Base-by-base conservation (phyloP, 2,329 filamentous ascomycete species). In the Fusarium sp. region DNA sequence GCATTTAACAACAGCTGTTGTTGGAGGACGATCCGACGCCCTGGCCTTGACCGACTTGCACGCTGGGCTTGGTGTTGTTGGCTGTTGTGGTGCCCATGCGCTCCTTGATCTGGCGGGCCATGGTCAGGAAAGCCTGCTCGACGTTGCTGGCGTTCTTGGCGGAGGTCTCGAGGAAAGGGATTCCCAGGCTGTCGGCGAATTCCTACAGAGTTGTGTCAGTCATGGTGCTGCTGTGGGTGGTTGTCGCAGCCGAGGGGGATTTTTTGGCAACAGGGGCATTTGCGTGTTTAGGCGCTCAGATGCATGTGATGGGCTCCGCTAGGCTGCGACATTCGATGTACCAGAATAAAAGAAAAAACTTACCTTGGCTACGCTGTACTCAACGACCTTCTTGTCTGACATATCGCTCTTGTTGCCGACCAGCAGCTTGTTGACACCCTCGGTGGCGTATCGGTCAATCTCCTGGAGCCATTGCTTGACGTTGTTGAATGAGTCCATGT, bases 371-470 rank as follows among this genome's bases (percentile, higher is more conserved):
- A 98, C 96, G 70, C 94, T 97, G 88, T 99, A 99, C 82, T 99
- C 96, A 67, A 99, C 96, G 39, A 98, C 96, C 87, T 98, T 99
- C 92, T 99, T 99, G 85, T 99, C 96, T 63, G 95, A 90, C 94
- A 99, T 98, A 92, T 99, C 96, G 84, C 94, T 97, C 91, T 99
- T 99, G 91, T 99, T 99, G 78, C 96, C 96, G 67, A 99, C 95
- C 66, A 99, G 90, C 72, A 99, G 88, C 88, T 99, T 99, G 90
- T 99, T 99, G 78, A 99, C 96, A 72, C 96, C 96, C 84, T 99
- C 96, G 73, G 96, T 99, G 75, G 96, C 96, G 78, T 99, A 98
- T 81, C 96, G 91, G 85, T 99, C 96, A 76, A 99, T 99, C 85
- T 99, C 96, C 83, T 99, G 96, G 67, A 99, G 89, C 96, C 96